Base-by-base conservation (phyloP, 2,329 filamentous ascomycete species). In the Colletotrichum tropicicola region DNA sequence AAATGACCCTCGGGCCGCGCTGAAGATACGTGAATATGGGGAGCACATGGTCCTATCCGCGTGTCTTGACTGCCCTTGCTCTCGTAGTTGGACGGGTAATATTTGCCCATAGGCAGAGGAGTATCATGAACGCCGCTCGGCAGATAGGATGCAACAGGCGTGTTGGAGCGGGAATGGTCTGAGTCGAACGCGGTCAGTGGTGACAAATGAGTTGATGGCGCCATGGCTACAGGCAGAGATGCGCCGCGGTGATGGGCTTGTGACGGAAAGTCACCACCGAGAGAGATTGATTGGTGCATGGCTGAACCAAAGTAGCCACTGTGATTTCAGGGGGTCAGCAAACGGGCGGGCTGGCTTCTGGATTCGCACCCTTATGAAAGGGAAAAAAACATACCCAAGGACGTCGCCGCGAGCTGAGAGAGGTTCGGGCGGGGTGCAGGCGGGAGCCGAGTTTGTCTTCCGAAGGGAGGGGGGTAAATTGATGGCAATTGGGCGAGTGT, bases 51-150 rank as follows among this genome's bases (percentile, higher is more conserved):
- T 28, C 35, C 67, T 66, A 51, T 68, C 57, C 56, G 66, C 71
- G 39, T 6, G 6, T 56, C 45, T 9, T 68, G 68, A 19, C 66
- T 68, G 52, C 74, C 77, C 52, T 78, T 73, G 27, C 77, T 78
- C 68, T 87, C 85, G 69, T 88, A 89, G 74, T 89, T 89, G 25
- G 85, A 83, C 0, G 87, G 87, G 63, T 89, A 88, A 70, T 89
- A 90, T 74, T 89, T 89, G 23, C 87, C 87, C 75, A 88, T 79
- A 0, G 87, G 85, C 30, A 87, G 74, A 4, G 80, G 74, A 35
- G 74, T 79, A 37, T 82, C 80, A 52, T 83, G 80, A 37, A 82
- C 77, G 2, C 84, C 84, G 25, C 80, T 81, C 6, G 85, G 83
- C 30, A 83, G 77, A 65, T 86, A 87, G 2, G 84, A 85, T 8